These are phyloP conservation scores for Candida sp. DNA, from an alignment of 1,139 yeast species.

Conservation along the genomic window DNA sequence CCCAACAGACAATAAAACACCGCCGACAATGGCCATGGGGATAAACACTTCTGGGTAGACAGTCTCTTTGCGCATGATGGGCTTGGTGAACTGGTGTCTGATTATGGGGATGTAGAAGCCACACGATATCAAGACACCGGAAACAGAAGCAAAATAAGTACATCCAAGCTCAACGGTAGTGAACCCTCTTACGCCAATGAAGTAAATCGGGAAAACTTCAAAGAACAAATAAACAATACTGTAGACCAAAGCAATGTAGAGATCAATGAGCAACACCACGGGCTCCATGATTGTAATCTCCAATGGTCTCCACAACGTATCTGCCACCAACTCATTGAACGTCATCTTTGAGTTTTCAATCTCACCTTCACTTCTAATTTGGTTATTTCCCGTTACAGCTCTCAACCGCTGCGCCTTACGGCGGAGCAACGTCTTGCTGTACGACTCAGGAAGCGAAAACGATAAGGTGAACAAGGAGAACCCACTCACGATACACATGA, in stretches of 20 bases:
- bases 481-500: slow-evolving; percentile 35
- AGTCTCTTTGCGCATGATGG: slow-evolving; percentile 33
- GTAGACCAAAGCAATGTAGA: slow-evolving; percentile 58
- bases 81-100: slow-evolving; percentile 25
- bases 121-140: slow-evolving; percentile 25
- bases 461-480: slow-evolving; percentile 25
- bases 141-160: slow-evolving; percentile 24
- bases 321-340: slow-evolving; percentile 27
- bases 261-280: slow-evolving; percentile 47
- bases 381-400: slow-evolving; percentile 34
- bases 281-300: slow-evolving; percentile 48
- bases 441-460: slow-evolving; percentile 39
- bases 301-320: slow-evolving; percentile 54
- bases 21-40: slow-evolving; percentile 47
- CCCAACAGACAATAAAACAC: slow-evolving; percentile 32
- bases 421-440: slow-evolving; percentile 33
- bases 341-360: slow-evolving; percentile 24
- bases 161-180: slow-evolving; percentile 52
- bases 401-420: slow-evolving; percentile 42
- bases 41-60: slow-evolving; percentile 66
- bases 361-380: slow-evolving; percentile 33
- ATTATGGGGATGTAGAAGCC: slow-evolving; percentile 23
- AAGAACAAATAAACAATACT: slow-evolving; percentile 60
- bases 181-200: slow-evolving; percentile 45
- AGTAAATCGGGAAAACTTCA: slow-evolving; percentile 66